These are phyloP conservation scores for Vitis cinerea DNA, from an alignment of 164 flowering plant species.

Conservation along the genomic window DNA sequence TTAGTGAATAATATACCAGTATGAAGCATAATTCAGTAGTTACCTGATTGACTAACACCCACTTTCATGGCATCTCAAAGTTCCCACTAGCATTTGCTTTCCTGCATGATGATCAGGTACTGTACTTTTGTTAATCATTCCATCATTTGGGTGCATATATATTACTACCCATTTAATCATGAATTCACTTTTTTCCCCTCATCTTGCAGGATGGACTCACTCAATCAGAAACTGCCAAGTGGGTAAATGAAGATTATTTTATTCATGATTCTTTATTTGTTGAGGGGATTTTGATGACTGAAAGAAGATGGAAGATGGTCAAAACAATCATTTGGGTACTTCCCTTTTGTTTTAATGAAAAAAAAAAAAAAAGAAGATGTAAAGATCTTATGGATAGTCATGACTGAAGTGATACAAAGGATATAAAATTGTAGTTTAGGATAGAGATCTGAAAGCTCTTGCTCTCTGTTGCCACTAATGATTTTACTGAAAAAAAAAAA, in stretches of 20 bases:
- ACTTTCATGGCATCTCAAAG: constrained; percentile 7
- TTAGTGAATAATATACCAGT: constrained; percentile 3
- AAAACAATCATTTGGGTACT: constrained; percentile 28
- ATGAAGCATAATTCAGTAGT: constrained; percentile 8
- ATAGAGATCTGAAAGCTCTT: constrained; percentile 13
- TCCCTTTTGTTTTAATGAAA: constrained; percentile 22
- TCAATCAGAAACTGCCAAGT: constrained; percentile 11
- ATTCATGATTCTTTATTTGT: constrained; percentile 29
- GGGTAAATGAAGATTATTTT: constrained; percentile 23
- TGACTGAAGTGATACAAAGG: constrained; percentile 16
- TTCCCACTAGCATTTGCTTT: constrained; percentile 2
- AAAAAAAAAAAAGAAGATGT: constrained; percentile 6
- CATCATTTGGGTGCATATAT: neutral
- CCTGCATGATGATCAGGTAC: constrained; percentile 25
- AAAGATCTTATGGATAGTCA: constrained; percentile 13
- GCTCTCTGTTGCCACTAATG: constrained; percentile 16
- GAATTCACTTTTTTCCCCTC: neutral
- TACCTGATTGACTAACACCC: constrained; percentile 15
- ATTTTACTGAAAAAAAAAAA: constrained; percentile 38
- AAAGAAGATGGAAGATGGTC: constrained; percentile 22
- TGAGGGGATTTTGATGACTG: constrained; percentile 16
- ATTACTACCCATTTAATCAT: neutral
- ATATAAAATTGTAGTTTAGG: constrained; percentile 14
- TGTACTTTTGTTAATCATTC: neutral
- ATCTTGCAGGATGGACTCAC: constrained; percentile 30